Percentiles rank a stretch among this genome's conserved stretches.
These are phyloP conservation scores for Yamadazyma blattariae DNA, from an alignment of 1,139 yeast genomes.

Conservation along the genomic window DNA sequence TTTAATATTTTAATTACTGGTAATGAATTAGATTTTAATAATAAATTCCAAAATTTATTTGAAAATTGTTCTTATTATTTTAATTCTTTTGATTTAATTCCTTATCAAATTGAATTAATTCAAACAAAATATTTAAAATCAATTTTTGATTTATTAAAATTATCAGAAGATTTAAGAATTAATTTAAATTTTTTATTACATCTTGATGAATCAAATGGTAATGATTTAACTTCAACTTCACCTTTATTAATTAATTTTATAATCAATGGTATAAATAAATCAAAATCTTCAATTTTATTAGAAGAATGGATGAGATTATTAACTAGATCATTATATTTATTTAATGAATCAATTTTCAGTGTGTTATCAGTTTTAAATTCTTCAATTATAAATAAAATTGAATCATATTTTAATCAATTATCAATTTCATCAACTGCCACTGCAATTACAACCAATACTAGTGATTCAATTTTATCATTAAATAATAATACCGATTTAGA, in stretches of 20 bases:
- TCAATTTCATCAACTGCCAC: slow-evolving; percentile 5
- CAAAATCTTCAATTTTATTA: slow-evolving; percentile 37
- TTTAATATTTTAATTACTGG: slow-evolving; percentile 52
- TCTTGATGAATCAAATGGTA: slow-evolving; percentile 18
- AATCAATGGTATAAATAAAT: slow-evolving; percentile 34
- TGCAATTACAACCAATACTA: slow-evolving; percentile 2
- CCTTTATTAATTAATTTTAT: slow-evolving; percentile 35
- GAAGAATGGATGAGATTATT: slow-evolving; percentile 49
- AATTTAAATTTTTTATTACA: slow-evolving; percentile 31
- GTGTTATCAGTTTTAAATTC: slow-evolving; percentile 49
- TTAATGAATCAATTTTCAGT: slow-evolving; percentile 50
- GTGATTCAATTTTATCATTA: slow-evolving; percentile 9
- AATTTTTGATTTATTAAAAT: slow-evolving; percentile 29
- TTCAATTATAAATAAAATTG: slow-evolving; percentile 47
- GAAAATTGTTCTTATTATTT: slow-evolving; percentile 25
- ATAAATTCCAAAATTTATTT: slow-evolving; percentile 30
- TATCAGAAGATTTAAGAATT: slow-evolving; percentile 29
- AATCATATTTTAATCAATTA: slow-evolving; percentile 29
- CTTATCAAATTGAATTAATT: slow-evolving; percentile 27
- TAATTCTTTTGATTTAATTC: slow-evolving; percentile 7
- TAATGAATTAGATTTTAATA: slow-evolving; percentile 48
- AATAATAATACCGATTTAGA: slow-evolving; percentile 34
- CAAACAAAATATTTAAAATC: slow-evolving; percentile 28
- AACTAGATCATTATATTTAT: slow-evolving; percentile 42
- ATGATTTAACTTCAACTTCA: slow-evolving; percentile 23